Conservation (phyloP, 305 asterid genomes). For the Petunia hybrid region DNA sequence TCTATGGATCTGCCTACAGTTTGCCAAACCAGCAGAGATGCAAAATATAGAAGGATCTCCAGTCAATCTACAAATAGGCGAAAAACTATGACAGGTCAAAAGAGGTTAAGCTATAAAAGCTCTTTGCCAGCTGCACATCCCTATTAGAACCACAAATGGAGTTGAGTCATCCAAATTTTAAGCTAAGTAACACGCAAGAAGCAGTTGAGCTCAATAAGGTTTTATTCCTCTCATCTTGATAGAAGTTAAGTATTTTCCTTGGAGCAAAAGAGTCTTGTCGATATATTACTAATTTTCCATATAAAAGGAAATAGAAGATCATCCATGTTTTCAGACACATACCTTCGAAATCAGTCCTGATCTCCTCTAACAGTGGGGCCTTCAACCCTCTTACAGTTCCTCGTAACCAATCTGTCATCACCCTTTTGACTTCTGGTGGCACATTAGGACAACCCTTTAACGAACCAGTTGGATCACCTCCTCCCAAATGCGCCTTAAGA, state of each 20-base stretch:
- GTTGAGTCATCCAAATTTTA: not conserved
- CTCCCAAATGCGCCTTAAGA: conserved; percentile 71
- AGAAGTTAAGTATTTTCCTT: not conserved
- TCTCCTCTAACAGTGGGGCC: conserved; percentile 54
- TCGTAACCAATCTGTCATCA: conserved; percentile 59
- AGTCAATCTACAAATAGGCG: not conserved
- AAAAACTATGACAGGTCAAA: conserved; percentile 12
- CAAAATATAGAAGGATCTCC: conserved; percentile 5
- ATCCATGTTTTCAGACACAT: conserved; percentile 29
- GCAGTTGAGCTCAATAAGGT: not conserved
- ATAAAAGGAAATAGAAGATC: conserved; percentile 6
- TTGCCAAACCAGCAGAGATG: not conserved
- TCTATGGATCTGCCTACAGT: not conserved
- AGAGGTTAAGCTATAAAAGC: not conserved
- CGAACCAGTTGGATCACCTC: conserved; percentile 52
- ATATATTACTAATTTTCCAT: conserved; percentile 9
- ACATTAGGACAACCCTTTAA: conserved; percentile 56
- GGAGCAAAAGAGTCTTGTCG: conserved; percentile 5
- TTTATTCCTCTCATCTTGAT: not conserved
- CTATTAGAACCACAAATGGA: not conserved
- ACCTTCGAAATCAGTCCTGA: conserved; percentile 47
- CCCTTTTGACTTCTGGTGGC: conserved; percentile 49
- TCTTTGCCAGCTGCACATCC: conserved; percentile 20
- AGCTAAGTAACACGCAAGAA: conserved; percentile 15
- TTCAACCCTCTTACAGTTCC: conserved; percentile 50